Evolutionary conservation across 2,329 filamentous ascomycete genomes (phyloP).

Genomic region (Fonsecaea nubica): DNA sequence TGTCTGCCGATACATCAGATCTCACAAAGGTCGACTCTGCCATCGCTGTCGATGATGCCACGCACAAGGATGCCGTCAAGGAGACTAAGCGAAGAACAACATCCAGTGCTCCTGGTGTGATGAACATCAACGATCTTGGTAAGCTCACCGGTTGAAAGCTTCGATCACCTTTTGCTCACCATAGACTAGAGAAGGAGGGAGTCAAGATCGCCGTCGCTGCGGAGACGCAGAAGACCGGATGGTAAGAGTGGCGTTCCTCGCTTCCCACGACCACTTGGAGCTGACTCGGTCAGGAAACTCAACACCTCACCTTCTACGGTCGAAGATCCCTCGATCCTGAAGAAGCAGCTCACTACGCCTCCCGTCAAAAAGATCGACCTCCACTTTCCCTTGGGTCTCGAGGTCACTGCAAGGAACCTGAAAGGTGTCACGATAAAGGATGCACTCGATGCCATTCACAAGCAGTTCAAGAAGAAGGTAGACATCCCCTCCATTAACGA

Average conservation of each 20-base stretch:
- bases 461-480: conserved; percentile 96
- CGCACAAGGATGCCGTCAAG: conserved; percentile 61
- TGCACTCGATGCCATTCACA: conserved; percentile 92
- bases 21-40: conserved; percentile 86
- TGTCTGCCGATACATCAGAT: conserved; percentile 42
- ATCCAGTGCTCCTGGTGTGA: conserved; percentile 74
- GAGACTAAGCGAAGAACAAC: conserved; percentile 67
- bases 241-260: conserved; percentile 62
- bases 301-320: conserved; percentile 80
- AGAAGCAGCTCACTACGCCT: conserved; percentile 78
- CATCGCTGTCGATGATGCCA: conserved; percentile 75
- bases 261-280: conserved; percentile 2
- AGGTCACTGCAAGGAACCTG: conserved; percentile 87
- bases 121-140: conserved; percentile 87
- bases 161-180: not conserved
- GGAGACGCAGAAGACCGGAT: conserved; percentile 87
- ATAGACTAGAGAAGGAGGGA: conserved; percentile 70
- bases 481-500: conserved; percentile 42
- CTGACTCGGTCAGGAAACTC: conserved; percentile 73
- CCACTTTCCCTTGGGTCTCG: conserved; percentile 84
- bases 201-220: conserved; percentile 75
- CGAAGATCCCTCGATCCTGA: conserved; percentile 84
- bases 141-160: conserved; percentile 48
- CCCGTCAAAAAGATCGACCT: conserved; percentile 94
- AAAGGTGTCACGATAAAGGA: conserved; percentile 98